Evolutionary conservation across 1,284 basidiomycete species (phyloP).

Genomic region (Bjerkandera adusta): DNA sequence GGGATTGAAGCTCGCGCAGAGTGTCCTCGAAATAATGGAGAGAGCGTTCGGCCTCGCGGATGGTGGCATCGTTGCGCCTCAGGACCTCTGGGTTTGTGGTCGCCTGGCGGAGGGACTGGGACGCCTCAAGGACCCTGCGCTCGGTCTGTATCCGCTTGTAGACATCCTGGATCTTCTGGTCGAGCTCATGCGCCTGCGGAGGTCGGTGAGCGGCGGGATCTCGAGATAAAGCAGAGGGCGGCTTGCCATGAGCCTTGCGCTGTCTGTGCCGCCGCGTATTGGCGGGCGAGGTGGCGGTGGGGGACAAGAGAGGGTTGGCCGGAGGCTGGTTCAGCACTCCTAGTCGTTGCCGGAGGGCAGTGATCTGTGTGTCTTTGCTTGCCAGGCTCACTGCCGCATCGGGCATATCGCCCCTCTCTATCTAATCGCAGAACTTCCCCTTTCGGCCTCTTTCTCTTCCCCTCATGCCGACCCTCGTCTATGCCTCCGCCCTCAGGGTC

Average conservation of each 20-base stretch:
- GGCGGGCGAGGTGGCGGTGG: slow-evolving; percentile 18
- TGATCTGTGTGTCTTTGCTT: slow-evolving; percentile 30
- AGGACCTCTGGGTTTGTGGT: slow-evolving; percentile 88
- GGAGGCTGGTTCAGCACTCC: slow-evolving; percentile 1
- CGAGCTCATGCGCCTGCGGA: slow-evolving; percentile 56
- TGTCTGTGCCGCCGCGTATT: slow-evolving; percentile 8
- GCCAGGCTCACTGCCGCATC: slow-evolving; percentile 20
- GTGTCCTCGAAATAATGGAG: slow-evolving; percentile 88
- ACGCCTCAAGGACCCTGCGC: slow-evolving; percentile 89
- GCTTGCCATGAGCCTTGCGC: slow-evolving; percentile 27
- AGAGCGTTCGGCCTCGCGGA: slow-evolving; percentile 84
- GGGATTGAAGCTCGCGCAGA: slow-evolving; percentile 78
- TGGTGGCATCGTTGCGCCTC: slow-evolving; percentile 79
- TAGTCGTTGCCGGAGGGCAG: slow-evolving; percentile 19
- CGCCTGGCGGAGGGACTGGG: slow-evolving; percentile 76
- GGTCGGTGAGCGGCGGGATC: slow-evolving; percentile 10
- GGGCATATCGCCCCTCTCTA: slow-evolving; percentile 8
- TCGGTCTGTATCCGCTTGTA: slow-evolving; percentile 89
- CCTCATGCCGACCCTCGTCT: slow-evolving; percentile 38
- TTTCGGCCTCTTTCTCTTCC: slow-evolving; percentile 8
- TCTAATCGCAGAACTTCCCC: slow-evolving; percentile 7
- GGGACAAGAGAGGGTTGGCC: slow-evolving; percentile 16
- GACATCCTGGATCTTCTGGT: slow-evolving; percentile 91
- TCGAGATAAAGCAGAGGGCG: slow-evolving; percentile 5
- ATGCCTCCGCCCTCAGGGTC: slow-evolving; percentile 32